phyloP scores from a whole-genome alignment of 495 filamentous ascomycete genomes.

The Talaromyces ruber region DNA sequence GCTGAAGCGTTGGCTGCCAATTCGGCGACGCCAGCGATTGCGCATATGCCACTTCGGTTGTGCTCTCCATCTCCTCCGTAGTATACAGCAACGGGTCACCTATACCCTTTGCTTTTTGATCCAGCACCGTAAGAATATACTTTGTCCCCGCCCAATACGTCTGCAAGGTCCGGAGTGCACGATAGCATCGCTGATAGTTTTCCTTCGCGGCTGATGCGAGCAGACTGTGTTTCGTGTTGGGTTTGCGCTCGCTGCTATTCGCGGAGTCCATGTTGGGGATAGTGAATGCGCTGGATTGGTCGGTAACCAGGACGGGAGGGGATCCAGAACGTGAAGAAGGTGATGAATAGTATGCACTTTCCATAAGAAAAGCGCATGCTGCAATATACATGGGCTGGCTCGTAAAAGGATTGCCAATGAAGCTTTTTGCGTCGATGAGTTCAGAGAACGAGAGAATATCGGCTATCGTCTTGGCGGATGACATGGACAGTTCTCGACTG shows the following conservation, averaged over 20 bases:
- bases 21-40: slow-evolving; percentile 32
- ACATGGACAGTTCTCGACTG: slow-evolving; percentile 75
- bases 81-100: slow-evolving; percentile 75
- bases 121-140: slow-evolving; percentile 78
- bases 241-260: slow-evolving; percentile 30
- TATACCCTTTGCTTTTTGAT: slow-evolving; percentile 78
- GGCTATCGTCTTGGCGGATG: slow-evolving; percentile 80
- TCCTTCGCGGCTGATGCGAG: slow-evolving; percentile 67
- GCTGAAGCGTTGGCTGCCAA: slow-evolving; percentile 23
- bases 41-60: slow-evolving; percentile 28
- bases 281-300: slow-evolving; percentile 33
- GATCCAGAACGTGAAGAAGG: slow-evolving; percentile 26
- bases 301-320: slow-evolving; percentile 24
- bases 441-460: slow-evolving; percentile 77
- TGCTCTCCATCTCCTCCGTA: slow-evolving; percentile 66
- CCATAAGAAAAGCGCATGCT: slow-evolving; percentile 77
- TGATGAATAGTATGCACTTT: slow-evolving; percentile 48
- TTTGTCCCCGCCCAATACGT: slow-evolving; percentile 78
- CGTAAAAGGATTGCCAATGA: slow-evolving; percentile 79
- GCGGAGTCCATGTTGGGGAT: slow-evolving; percentile 29
- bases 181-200: slow-evolving; percentile 76
- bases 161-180: slow-evolving; percentile 66
- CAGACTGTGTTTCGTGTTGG: slow-evolving; percentile 58
- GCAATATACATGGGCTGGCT: slow-evolving; percentile 87
- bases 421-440: slow-evolving; percentile 67